phyloP scores from a whole-genome alignment of 2,329 filamentous ascomycete genomes.

The Penicillium sp. region DNA sequence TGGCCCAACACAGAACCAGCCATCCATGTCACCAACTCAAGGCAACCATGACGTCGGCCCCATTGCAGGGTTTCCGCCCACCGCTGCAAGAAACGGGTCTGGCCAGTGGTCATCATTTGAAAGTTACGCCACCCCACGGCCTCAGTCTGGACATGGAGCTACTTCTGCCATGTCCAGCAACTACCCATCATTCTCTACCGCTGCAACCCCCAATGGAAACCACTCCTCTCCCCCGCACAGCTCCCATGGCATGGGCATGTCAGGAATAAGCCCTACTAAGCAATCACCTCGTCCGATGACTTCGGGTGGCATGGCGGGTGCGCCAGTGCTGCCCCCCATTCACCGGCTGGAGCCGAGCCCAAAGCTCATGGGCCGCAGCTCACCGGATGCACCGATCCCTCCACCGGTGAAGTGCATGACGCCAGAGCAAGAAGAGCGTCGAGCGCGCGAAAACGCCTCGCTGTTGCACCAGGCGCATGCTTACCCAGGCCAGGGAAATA shows the following conservation, averaged over 20 bases:
- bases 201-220: conserved; percentile 32
- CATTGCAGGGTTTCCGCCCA: conserved; percentile 44
- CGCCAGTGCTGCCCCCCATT: conserved; percentile 41
- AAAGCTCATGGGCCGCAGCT: conserved; percentile 45
- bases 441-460: conserved; percentile 38
- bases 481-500: conserved; percentile 21
- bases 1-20: conserved; percentile 43
- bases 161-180: conserved; percentile 32
- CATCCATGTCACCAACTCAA: conserved; percentile 50
- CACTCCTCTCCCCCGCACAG: conserved; percentile 39
- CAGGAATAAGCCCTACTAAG: conserved; percentile 48
- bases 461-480: conserved; percentile 20
- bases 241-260: conserved; percentile 39
- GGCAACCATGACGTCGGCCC: conserved; percentile 49
- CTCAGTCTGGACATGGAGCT: conserved; percentile 28
- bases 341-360: conserved; percentile 44
- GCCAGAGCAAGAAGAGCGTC: conserved; percentile 43
- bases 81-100: conserved; percentile 29
- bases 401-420: conserved; percentile 45
- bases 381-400: conserved; percentile 43
- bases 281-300: conserved; percentile 43
- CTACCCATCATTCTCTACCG: conserved; percentile 34
- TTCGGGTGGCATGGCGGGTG: conserved; percentile 32
- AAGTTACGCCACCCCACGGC: conserved; percentile 30
- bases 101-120: conserved; percentile 35